Base-by-base conservation (phyloP, 257 asterid genomes). In the Rehmannia glutinosa region DNA sequence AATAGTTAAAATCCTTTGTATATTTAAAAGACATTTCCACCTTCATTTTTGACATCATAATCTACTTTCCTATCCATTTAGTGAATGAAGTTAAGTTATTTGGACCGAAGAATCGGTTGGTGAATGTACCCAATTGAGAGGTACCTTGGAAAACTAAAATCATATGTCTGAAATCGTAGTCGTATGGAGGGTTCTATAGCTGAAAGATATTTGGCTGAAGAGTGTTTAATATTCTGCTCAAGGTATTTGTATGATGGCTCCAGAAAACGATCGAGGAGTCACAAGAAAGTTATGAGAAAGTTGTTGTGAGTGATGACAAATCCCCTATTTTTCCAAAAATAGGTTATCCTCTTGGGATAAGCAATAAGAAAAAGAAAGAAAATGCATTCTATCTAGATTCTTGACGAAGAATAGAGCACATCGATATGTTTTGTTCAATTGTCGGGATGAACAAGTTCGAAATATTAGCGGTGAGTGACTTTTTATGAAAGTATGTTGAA, bases 71-170 rank as follows among this genome's bases (percentile, higher is more conserved):
- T 10, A 30, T 64, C 4, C 70, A 64, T 49, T 65, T 65, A 19
- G 64, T 19, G 2, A 7, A 47, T 15, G 23, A 47, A 6, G 25
- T 19, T 0, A 47, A n/a, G 10, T 4, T 47, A 3, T 3, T 1
- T 47, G 54, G 24, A 47, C 24, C 54, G n/a, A 3, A 24, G 15
- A 15, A 3, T 10, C 6, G 47, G 30, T 20, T 17, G 35, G 39
- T 64, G 61, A 61, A 64, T 64, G 70, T 66, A 50, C 13, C 61
- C 38, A 0, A 24, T 52, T 1, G 53, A 66, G 53, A 52, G 72
- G 42, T 66, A 66, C 16, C 47, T 41, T 11, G 47, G 47, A 41
- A 13, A 41, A 41, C 47, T 41, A 5, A 41, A 41, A 58, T 8
- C 16, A 8, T 58, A 58, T 35, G 64, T 58, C 17, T 6, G 64